phyloP scores from a whole-genome alignment of 495 filamentous ascomycete genomes.

The Penicillium herquei region DNA sequence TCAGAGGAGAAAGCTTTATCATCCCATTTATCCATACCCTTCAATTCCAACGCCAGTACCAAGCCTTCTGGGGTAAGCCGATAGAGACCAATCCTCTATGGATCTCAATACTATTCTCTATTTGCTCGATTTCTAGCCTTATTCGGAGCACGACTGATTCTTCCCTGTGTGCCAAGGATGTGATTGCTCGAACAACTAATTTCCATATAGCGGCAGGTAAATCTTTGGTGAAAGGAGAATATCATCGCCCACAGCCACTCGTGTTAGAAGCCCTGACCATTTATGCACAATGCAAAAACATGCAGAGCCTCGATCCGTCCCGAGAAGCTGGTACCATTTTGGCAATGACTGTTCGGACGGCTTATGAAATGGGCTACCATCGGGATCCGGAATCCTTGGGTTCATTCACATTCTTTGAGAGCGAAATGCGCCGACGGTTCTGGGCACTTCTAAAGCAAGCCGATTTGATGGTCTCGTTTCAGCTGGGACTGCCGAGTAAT shows the following conservation, averaged over 20 bases:
- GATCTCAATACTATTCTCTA: slow-evolving; percentile 7
- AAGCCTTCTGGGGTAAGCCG: slow-evolving; percentile 4
- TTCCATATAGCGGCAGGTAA: slow-evolving; percentile 8
- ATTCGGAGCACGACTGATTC: not conserved
- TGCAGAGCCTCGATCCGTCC: slow-evolving; percentile 15
- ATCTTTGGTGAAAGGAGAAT: slow-evolving; percentile 8
- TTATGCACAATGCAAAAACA: slow-evolving; percentile 17
- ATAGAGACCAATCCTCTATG: not conserved
- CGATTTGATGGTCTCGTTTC: slow-evolving; percentile 27
- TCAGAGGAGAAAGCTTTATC: slow-evolving; percentile 3
- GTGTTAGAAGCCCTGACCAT: slow-evolving; percentile 19
- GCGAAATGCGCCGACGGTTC: slow-evolving; percentile 26
- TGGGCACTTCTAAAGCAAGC: slow-evolving; percentile 22
- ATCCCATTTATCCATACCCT: slow-evolving; percentile 3
- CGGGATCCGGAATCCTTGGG: slow-evolving; percentile 16
- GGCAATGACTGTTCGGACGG: slow-evolving; percentile 17
- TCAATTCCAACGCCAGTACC: slow-evolving; percentile 5
- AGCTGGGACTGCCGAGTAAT: slow-evolving; percentile 30
- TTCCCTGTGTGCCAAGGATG: not conserved
- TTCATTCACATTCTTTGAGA: slow-evolving; percentile 14
- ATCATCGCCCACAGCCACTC: slow-evolving; percentile 12
- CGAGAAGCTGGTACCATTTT: slow-evolving; percentile 16
- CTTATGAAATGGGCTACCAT: slow-evolving; percentile 26
- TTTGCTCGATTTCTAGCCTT: not conserved
- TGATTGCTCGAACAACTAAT: not conserved